Evolutionary conservation across 179 eudicot species (phyloP), one percentile per base, ranked within the genome.

Genomic region (Heliamphora pulchella): DNA sequence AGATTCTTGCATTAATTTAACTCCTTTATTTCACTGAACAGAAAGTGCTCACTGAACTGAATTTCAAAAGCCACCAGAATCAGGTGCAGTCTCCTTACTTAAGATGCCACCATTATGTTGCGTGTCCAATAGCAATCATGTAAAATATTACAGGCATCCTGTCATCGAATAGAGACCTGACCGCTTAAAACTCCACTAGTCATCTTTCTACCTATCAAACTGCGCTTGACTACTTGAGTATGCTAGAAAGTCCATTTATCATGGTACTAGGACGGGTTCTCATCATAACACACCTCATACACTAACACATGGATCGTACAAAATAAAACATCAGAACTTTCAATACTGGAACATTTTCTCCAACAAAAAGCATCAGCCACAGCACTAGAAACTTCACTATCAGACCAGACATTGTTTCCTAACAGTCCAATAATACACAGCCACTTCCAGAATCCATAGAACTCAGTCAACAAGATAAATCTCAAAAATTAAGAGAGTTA

Each of bases 361-460:
- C 62, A n/a, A 39, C 59, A 55, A 8, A 44, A 20, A 68, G 31
- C 63, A 48, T 47, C 53, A 43, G 59, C 18, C 46, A 44, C 63
- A 59, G 53, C 70, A 48, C 50, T 17, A 54, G 71, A 71, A 82
- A n/a, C 51, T 71, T 61, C 71, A 77, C 48, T 47, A 15, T 51
- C 77, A 43, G 41, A 59, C 31, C 58, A 20, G 31, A 69, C 47
- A 17, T 64, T 5, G 14, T 77, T 20, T 48, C 58, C 76, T 18
- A 44, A 79, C 46, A 79, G 46, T 72, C 62, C 67, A 53, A 20
- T 62, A 53, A 17, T 62, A 62, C 55, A 61, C 15, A 70, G 17
- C 39, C 71, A 50, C 54, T 47, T 50, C 76, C 64, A 71, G 71
- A 54, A 46, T 62, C 70, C 77, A 51, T 44, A 54, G 7, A 41